Evolutionary conservation across 805 yeast genomes (phyloP), one percentile per base, ranked within the genome.

Genomic region (Wickerhamiella sergipiensis): DNA sequence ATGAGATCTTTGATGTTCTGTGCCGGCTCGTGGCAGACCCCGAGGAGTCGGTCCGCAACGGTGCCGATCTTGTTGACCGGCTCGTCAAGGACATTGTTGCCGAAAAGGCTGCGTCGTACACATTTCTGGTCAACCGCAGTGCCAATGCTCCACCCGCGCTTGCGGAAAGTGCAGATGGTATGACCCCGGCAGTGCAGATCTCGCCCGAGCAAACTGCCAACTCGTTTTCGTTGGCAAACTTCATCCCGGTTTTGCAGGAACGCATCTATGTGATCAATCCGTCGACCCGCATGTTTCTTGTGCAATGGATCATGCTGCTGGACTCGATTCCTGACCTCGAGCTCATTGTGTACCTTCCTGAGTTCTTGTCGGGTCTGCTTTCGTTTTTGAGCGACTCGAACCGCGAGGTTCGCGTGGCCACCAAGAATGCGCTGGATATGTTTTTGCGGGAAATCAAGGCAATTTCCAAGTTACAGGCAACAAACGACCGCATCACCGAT

Each of bases 291-390:
- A 83, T 87, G 69, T 92, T 92, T 61, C 70, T 92, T 51, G 90
- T 92, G 12, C 85, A 94, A 48, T 92, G 98, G 98, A 74, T 92
- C 46, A 83, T 87, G 56, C 76, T 92, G n/a, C 71, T 92, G 47
- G 92, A 90, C 65, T 87, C 92, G 10, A 86, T 89, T 7, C 97
- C 98, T 0, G 94, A 90, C 49, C 71, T 90, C 50, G 96, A 90
- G 59, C 70, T 92, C 52, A 79, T 92, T 18, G 77, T 94, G 0
- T 92, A 84, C 62, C 70, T 92, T 46, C 96, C 98, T 1, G 84
- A 89, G 39, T 87, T 92, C 63, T 71, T 92, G 40, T 92, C 88
- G 47, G 96, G 92, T 0, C 69, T 90, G 54, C 71, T 90, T 45
- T 75, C 81, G 18, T 90, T 86, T 59, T 70, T 90, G 46, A 85